Percentiles rank a stretch among this genome's conserved stretches.
Evolutionary conservation across 306 rosid species (phyloP).

Genomic region (Vigna unguiculata): DNA sequence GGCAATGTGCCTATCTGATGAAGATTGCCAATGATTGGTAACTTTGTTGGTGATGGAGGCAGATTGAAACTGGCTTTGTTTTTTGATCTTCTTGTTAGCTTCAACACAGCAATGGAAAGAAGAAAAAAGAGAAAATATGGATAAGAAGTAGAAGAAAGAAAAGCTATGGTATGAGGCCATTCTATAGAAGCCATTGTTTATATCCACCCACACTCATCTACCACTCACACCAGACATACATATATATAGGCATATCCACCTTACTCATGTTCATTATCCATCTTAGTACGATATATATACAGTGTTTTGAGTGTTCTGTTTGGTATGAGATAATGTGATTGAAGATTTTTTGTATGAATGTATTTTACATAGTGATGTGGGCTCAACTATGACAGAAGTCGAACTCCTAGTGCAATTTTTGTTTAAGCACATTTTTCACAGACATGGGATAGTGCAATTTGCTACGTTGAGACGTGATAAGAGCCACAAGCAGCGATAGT

Average conservation of each 20-base stretch:
- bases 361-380: too few relatives aligned
- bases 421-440: too few relatives aligned
- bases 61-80: neutral
- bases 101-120: slow-evolving; percentile 9
- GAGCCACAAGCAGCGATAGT: too few relatives aligned
- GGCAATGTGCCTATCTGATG: slow-evolving; percentile 36
- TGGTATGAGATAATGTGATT: too few relatives aligned
- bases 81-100: neutral
- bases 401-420: too few relatives aligned
- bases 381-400: too few relatives aligned
- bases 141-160: neutral
- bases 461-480: too few relatives aligned
- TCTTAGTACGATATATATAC: too few relatives aligned
- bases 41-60: slow-evolving; percentile 23
- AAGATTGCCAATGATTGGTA: slow-evolving; percentile 30
- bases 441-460: too few relatives aligned
- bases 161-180: neutral
- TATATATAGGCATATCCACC: neutral
- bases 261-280: neutral
- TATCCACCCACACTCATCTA: neutral
- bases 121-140: neutral
- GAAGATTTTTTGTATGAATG: too few relatives aligned
- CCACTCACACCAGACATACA: neutral
- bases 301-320: too few relatives aligned
- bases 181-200: neutral